Evolutionary conservation across 2,329 filamentous ascomycete species (phyloP).

Genomic region (Fusarium armeniacum): DNA sequence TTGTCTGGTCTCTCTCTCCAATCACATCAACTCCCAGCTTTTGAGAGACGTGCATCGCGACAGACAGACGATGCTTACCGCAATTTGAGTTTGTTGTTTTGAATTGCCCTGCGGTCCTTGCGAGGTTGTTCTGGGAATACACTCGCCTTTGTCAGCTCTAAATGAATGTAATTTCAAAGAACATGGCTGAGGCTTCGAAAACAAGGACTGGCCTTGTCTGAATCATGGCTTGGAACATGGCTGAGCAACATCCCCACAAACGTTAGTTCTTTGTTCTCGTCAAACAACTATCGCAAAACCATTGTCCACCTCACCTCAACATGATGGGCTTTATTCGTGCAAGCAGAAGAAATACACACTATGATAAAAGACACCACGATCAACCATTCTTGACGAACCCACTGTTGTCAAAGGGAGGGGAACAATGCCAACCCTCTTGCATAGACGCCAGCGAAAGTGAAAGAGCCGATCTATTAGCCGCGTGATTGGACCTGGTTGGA

Average conservation of each 20-base stretch:
- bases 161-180: slow-evolving; percentile 30
- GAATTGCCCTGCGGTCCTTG: neutral
- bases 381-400: slow-evolving; percentile 32
- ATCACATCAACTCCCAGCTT: slow-evolving; percentile 23
- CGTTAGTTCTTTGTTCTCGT: slow-evolving; percentile 11
- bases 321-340: slow-evolving; percentile 13
- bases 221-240: slow-evolving; percentile 39
- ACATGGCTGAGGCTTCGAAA: slow-evolving; percentile 17
- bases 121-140: neutral
- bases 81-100: slow-evolving; percentile 19
- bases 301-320: neutral
- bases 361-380: slow-evolving; percentile 8
- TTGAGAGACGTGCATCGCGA: slow-evolving; percentile 11
- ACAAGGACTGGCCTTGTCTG: slow-evolving; percentile 24
- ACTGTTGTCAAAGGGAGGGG: slow-evolving; percentile 33
- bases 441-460: slow-evolving; percentile 52
- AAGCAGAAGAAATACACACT: neutral
- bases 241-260: slow-evolving; percentile 40
- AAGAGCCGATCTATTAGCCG: slow-evolving; percentile 49
- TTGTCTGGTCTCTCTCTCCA: slow-evolving; percentile 25
- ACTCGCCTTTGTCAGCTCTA: slow-evolving; percentile 25
- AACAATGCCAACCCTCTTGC: slow-evolving; percentile 35
- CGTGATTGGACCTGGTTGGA: slow-evolving; percentile 49
- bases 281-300: slow-evolving; percentile 1
- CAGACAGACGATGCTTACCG: slow-evolving; percentile 19